Percentiles rank a stretch among this genome's conserved stretches.
These are phyloP conservation scores for Teratosphaeria nubilosa DNA, from an alignment of 2,329 filamentous ascomycete genomes.

Conservation along the genomic window DNA sequence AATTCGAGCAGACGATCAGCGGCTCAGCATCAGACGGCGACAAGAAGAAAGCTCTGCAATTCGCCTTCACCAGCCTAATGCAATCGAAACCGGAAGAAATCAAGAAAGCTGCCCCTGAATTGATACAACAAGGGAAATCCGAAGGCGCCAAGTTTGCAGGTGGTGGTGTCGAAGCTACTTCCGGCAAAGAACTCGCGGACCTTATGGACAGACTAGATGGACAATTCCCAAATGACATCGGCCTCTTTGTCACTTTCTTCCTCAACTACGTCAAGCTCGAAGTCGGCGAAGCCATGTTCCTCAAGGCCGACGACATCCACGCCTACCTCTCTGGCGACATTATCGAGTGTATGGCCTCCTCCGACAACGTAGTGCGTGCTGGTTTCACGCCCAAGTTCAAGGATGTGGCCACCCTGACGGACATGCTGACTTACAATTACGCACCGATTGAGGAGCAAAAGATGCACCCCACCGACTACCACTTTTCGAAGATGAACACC, in stretches of 20 bases:
- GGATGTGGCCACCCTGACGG: constrained; percentile 77
- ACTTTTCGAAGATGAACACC: constrained; percentile 75
- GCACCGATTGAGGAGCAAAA: constrained; percentile 93
- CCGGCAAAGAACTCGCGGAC: constrained; percentile 61
- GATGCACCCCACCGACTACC: constrained; percentile 76
- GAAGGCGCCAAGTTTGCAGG: constrained; percentile 66
- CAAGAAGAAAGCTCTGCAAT: constrained; percentile 64
- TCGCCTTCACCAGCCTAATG: constrained; percentile 72
- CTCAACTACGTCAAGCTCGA: constrained; percentile 86
- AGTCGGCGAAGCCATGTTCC: constrained; percentile 88
- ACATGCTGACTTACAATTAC: constrained; percentile 91
- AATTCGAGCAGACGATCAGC: constrained; percentile 38
- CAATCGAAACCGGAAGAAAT: constrained; percentile 58
- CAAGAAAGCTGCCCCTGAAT: constrained; percentile 52
- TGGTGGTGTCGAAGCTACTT: constrained; percentile 57
- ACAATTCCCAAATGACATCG: constrained; percentile 83
- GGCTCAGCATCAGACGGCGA: constrained; percentile 42
- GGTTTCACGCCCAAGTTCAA: constrained; percentile 99
- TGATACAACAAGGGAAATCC: constrained; percentile 60
- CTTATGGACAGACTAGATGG: constrained; percentile 67
- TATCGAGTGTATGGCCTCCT: constrained; percentile 97
- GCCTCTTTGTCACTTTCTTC: constrained; percentile 92
- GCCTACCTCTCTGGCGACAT: constrained; percentile 91
- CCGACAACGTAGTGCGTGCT: constrained; percentile 96
- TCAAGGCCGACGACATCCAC: constrained; percentile 94